A percentile compares a stretch with the other conserved stretches of the same genome.
Evolutionary conservation across 441 rosid genomes (phyloP).

Genomic region (Pelargonium australe): DNA sequence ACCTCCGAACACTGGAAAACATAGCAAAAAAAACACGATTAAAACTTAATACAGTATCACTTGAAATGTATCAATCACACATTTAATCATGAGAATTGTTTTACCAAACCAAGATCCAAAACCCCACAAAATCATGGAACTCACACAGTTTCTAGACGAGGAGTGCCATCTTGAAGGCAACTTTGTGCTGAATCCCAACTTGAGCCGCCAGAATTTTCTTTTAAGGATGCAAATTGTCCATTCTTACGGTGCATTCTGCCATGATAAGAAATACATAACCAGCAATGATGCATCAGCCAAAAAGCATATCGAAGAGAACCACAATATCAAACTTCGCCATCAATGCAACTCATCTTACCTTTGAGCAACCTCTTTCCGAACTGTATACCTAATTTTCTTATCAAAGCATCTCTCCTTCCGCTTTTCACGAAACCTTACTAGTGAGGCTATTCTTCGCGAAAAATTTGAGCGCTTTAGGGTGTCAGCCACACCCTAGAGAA

Average conservation of each 20-base stretch:
- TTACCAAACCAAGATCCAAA: slow-evolving; percentile 10
- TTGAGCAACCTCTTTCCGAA: slow-evolving; percentile 71
- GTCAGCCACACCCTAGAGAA: slow-evolving; percentile 40
- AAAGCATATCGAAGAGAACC: neutral
- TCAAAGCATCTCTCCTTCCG: slow-evolving; percentile 76
- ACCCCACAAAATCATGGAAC: slow-evolving; percentile 24
- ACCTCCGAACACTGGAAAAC: slow-evolving; percentile 40
- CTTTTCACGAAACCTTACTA: slow-evolving; percentile 73
- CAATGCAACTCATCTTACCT: slow-evolving; percentile 34
- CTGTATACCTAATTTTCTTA: slow-evolving; percentile 71
- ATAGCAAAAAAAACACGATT: slow-evolving; percentile 11
- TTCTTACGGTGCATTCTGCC: slow-evolving; percentile 72
- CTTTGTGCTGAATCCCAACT: slow-evolving; percentile 43
- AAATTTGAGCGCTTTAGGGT: slow-evolving; percentile 49
- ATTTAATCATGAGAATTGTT: slow-evolving; percentile 14
- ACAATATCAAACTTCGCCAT: neutral
- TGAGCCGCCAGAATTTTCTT: slow-evolving; percentile 44
- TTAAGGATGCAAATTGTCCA: slow-evolving; percentile 69
- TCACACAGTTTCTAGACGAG: slow-evolving; percentile 56
- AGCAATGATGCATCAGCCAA: neutral
- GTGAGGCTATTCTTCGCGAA: slow-evolving; percentile 62
- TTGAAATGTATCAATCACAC: slow-evolving; percentile 6
- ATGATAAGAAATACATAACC: slow-evolving; percentile 12
- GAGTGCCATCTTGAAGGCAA: slow-evolving; percentile 39
- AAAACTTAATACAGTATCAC: slow-evolving; percentile 3